A percentile compares a stretch with the other conserved stretches of the same genome.
phyloP scores from a whole-genome alignment of 2,329 filamentous ascomycete genomes.

The Cryphonectria japonica region DNA sequence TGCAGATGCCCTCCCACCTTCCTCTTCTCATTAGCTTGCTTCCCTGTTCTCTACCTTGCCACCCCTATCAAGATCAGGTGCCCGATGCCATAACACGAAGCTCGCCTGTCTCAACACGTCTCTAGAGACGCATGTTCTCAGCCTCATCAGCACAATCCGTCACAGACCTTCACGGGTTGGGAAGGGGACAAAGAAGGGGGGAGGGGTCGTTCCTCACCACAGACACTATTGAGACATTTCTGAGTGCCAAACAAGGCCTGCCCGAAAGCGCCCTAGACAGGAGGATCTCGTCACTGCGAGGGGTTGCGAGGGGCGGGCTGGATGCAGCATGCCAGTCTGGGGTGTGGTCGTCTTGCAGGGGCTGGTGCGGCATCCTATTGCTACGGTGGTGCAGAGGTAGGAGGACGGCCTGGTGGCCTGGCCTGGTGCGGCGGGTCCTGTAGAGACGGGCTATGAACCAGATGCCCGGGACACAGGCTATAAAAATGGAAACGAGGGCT shows the following conservation, averaged over 20 bases:
- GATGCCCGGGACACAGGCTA: not conserved
- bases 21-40: not conserved
- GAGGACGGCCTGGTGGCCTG: not conserved
- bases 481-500: not conserved
- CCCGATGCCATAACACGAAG: not conserved
- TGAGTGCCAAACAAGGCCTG: not conserved
- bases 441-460: conserved; percentile 1
- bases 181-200: not conserved
- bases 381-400: not conserved
- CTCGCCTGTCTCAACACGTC: not conserved
- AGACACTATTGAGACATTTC: not conserved
- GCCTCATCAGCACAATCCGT: not conserved
- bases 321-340: not conserved
- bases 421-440: not conserved
- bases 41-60: not conserved
- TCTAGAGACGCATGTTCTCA: not conserved
- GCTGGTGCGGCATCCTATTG: not conserved
- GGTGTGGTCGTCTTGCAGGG: not conserved
- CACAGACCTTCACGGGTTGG: not conserved
- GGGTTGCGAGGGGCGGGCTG: not conserved
- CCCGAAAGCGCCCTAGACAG: not conserved
- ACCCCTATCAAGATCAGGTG: not conserved
- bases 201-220: not conserved
- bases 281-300: not conserved
- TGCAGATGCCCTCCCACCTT: not conserved